Evolutionary conservation across 352 stramenopile genomes (phyloP).

Genomic region (Phytophthora agathidicida): DNA sequence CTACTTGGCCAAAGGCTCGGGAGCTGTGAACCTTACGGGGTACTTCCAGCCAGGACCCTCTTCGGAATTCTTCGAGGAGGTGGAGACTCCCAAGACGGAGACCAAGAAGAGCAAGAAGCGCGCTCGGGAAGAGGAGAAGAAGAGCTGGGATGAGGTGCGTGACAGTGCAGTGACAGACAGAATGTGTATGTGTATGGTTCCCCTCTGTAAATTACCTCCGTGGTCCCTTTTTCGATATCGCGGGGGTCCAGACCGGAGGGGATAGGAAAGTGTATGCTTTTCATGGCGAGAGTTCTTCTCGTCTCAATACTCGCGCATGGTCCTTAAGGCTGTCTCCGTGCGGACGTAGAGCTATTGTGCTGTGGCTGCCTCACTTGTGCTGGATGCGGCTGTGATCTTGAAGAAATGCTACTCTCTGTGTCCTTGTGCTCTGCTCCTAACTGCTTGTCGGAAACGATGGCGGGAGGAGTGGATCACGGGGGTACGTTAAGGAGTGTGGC

Average conservation of each 20-base stretch:
- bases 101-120: slow-evolving; percentile 77
- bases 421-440: slow-evolving; percentile 15
- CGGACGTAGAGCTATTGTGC: slow-evolving; percentile 53
- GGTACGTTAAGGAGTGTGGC: slow-evolving; percentile 2
- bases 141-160: slow-evolving; percentile 70
- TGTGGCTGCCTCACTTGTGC: slow-evolving; percentile 37
- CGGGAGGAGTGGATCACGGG: slow-evolving; percentile 13
- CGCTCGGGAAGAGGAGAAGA: slow-evolving; percentile 50
- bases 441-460: slow-evolving; percentile 43
- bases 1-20: slow-evolving; percentile 63
- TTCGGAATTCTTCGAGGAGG: slow-evolving; percentile 41
- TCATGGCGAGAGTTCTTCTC: slow-evolving; percentile 81
- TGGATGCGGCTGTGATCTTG: slow-evolving; percentile 34
- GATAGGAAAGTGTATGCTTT: slow-evolving; percentile 81
- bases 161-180: background rate
- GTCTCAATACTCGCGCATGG: slow-evolving; percentile 78
- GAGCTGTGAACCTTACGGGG: slow-evolving; percentile 73
- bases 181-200: slow-evolving; percentile 28
- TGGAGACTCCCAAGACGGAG: slow-evolving; percentile 7
- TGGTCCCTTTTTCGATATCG: slow-evolving; percentile 50
- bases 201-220: slow-evolving; percentile 78
- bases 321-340: slow-evolving; percentile 93
- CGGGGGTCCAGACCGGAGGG: slow-evolving; percentile 86
- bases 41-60: slow-evolving; percentile 82
- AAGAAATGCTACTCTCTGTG: slow-evolving; percentile 17